Percentiles rank a stretch among this genome's conserved stretches.
Evolutionary conservation across 495 filamentous ascomycete species (phyloP).

Genomic region (Xylaria scruposa): DNA sequence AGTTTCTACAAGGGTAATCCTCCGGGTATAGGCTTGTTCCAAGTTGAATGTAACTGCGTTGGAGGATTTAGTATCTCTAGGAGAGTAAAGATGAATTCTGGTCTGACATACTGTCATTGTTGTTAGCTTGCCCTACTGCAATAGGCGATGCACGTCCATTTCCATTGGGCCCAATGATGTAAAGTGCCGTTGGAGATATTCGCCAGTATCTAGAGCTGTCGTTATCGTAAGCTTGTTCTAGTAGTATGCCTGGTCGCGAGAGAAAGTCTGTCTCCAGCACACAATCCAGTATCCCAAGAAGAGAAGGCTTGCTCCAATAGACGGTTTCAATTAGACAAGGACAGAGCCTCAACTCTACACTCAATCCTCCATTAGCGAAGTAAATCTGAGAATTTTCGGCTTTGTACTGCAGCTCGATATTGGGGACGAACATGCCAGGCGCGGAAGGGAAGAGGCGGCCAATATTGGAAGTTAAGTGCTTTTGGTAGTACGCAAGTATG

Average conservation of each 20-base stretch:
- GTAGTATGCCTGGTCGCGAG: not conserved
- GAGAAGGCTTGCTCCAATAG: not conserved
- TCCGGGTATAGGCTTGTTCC: not conserved
- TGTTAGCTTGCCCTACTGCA: not conserved
- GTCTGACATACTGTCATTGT: not conserved
- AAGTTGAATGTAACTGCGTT: not conserved
- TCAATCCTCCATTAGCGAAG: not conserved
- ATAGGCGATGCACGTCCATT: not conserved
- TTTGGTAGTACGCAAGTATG: not conserved
- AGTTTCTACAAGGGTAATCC: not conserved
- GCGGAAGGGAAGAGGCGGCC: not conserved
- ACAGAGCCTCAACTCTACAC: not conserved
- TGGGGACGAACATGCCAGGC: not conserved
- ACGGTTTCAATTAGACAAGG: not conserved
- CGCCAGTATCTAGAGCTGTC: not conserved
- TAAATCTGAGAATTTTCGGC: not conserved
- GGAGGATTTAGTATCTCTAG: not conserved
- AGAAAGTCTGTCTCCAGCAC: not conserved
- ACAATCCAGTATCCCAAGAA: not conserved
- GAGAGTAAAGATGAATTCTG: not conserved
- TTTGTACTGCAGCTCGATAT: not conserved
- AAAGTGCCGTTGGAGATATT: not conserved
- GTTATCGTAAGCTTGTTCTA: not conserved
- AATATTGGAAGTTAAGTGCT: not conserved
- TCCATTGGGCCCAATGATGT: not conserved